phyloP scores from a whole-genome alignment of 225 moss, liverwort and hornwort species.

The Sphagnum contortum region DNA sequence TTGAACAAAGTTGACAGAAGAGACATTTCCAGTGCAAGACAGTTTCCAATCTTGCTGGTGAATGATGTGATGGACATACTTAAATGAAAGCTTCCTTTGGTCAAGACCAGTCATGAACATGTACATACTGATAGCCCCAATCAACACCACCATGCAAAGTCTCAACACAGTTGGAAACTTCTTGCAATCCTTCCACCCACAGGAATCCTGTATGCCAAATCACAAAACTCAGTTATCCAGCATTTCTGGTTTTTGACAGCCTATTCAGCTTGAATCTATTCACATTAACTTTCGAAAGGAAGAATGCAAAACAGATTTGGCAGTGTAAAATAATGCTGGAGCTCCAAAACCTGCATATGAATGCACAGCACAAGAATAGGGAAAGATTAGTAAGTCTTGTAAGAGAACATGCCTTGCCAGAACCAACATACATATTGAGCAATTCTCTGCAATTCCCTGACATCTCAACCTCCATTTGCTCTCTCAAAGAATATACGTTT shows the following conservation, averaged over 20 bases:
- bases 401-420: slow-evolving; percentile 20
- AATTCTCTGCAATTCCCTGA: neutral
- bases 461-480: too few relatives aligned
- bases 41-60: slow-evolving; percentile 17
- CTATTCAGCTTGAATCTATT: too few relatives aligned
- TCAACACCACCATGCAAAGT: slow-evolving; percentile 27
- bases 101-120: slow-evolving; percentile 27
- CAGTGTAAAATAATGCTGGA: too few relatives aligned
- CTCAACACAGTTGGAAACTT: slow-evolving; percentile 39
- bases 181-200: slow-evolving; percentile 34
- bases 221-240: neutral
- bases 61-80: slow-evolving; percentile 9
- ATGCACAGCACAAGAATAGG: too few relatives aligned
- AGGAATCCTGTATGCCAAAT: slow-evolving; percentile 19
- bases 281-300: too few relatives aligned
- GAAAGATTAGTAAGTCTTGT: too few relatives aligned
- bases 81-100: slow-evolving; percentile 15
- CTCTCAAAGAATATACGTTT: too few relatives aligned
- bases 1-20: slow-evolving; percentile 21
- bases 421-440: slow-evolving; percentile 10
- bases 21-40: slow-evolving; percentile 17
- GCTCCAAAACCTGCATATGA: too few relatives aligned
- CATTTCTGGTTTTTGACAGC: too few relatives aligned
- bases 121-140: slow-evolving; percentile 36
- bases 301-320: too few relatives aligned